Base-by-base conservation (phyloP, 352 stramenopile genomes). In the Poterioochromonas sp. region DNA sequence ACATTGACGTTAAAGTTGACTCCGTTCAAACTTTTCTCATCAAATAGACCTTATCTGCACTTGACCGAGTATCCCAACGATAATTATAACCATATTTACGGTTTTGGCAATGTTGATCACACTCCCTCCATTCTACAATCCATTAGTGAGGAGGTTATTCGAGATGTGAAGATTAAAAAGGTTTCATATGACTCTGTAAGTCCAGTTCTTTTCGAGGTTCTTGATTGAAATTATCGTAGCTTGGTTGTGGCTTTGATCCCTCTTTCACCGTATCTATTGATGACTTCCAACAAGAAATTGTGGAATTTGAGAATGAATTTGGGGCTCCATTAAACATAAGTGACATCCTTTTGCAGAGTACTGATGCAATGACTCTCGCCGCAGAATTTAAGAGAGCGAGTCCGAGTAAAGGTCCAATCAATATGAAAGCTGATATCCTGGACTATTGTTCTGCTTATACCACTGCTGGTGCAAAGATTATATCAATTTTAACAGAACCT, bases 301-400 rank as follows among this genome's bases (percentile, higher is more conserved):
- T 82, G n/a, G 79, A 49, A 47, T 94, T 91, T 68, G 90, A 97
- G 81, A 79, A 77, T 34, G 22, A 80, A 26, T 86, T 93, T 77
- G 93, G 94, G 15, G 82, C 88, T 0, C 86, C 93, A 26, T 76
- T 98, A 35, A 84, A 89, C 83, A 88, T 98, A 83, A 89, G 1
- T 83, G 79, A 79, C 87, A 91, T 73, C 58, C 84, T 84, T 47
- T 47, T 0, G 29, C 54, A 34, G 2, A 76, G 82, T 73, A 80
- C 51, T 76, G 81, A 84, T 47, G 49, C 32, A 1, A 41, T 98
- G 80, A 90, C 92, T 35, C 86, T 99, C 29, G 95, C 95, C 0
- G 94, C 95, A 20, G 95, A 99, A 86, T 98, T 99, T 86, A 99
- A 99, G 86, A 90, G 95, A 37, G 94, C 94, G 11, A 97, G 89